Conservation (phyloP, 345 rosid genomes). For the Combretum micranthum region DNA sequence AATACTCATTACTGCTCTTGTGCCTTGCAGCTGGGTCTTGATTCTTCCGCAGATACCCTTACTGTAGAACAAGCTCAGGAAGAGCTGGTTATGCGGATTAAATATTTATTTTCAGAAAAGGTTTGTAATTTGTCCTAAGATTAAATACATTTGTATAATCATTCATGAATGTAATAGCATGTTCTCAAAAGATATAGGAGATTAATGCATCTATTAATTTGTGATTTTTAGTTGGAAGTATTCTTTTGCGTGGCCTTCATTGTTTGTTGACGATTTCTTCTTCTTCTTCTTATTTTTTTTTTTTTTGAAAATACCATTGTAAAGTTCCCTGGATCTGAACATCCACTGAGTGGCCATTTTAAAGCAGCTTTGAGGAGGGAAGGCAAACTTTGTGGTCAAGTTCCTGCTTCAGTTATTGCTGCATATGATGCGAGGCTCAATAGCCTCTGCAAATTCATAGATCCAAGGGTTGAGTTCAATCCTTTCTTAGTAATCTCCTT, state of each 20-base stretch:
- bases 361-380: constrained; percentile 63
- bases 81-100: constrained; percentile 43
- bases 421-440: constrained; percentile 55
- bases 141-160: background rate
- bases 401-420: constrained; percentile 75
- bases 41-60: constrained; percentile 32
- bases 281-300: background rate
- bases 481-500: constrained; percentile 45
- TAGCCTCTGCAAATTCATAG: constrained; percentile 55
- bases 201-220: background rate
- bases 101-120: constrained; percentile 59
- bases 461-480: constrained; percentile 56
- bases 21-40: constrained; percentile 62
- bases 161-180: background rate
- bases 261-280: background rate
- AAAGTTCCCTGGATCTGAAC: constrained; percentile 62
- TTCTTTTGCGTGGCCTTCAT: background rate
- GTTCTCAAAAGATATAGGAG: background rate
- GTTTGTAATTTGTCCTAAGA: constrained; percentile 32
- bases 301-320: constrained; percentile 4
- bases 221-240: too few species aligned
- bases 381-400: constrained; percentile 48
- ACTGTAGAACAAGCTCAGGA: constrained; percentile 58
- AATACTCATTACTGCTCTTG: constrained; percentile 4
- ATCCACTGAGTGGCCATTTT: constrained; percentile 78